Evolutionary conservation across 495 filamentous ascomycete genomes (phyloP), one percentile per base, ranked within the genome.

Genomic region (Hypoxylon crocopeplum): DNA sequence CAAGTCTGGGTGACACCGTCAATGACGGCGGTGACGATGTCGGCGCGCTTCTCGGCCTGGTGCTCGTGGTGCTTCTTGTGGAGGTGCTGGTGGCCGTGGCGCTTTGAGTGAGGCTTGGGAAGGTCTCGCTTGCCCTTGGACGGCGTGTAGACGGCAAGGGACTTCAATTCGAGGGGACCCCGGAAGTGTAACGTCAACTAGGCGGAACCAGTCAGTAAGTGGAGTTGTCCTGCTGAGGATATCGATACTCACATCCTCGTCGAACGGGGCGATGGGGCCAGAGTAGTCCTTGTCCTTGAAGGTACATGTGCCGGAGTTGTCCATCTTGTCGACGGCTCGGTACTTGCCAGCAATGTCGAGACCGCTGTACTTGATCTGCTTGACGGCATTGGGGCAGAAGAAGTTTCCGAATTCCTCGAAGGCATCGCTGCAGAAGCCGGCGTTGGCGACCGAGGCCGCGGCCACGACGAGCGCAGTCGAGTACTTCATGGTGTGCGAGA

Each of bases 141-240:
- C 5, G 82, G 80, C 17, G 71, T 72, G 67, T 89, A 91, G 19
- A 84, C 83, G 4, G 87, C 88, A 24, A 91, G 69, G 47, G 87
- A 75, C 56, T 83, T 82, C 11, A 92, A 59, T 5, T 75, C 52
- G 40, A 88, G 59, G 2, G 88, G 89, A 7, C 88, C 88, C 30
- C 88, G 85, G 67, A 92, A 81, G 63, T 89, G 85, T 39, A 90
- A 42, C 0, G 86, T 88, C 25, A 91, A 69, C 88, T 90, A 38
- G 13, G 15, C 2, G n/a, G 10, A 16, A 17, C 24, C 24, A 27
- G 8, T 8, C 13, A 13, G 15, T 38, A 17, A 19, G 34, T 19
- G 4, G 13, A 13, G 3, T 12, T n/a, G 32, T 34, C 3, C 32
- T 3, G 8, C n/a, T 13, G 32, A 3, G 4, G 32, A 3, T 12